Percentiles rank a stretch among this genome's conserved stretches.
phyloP scores from a whole-genome alignment of 1,139 yeast genomes.

The Meyerozyma carpophila region DNA sequence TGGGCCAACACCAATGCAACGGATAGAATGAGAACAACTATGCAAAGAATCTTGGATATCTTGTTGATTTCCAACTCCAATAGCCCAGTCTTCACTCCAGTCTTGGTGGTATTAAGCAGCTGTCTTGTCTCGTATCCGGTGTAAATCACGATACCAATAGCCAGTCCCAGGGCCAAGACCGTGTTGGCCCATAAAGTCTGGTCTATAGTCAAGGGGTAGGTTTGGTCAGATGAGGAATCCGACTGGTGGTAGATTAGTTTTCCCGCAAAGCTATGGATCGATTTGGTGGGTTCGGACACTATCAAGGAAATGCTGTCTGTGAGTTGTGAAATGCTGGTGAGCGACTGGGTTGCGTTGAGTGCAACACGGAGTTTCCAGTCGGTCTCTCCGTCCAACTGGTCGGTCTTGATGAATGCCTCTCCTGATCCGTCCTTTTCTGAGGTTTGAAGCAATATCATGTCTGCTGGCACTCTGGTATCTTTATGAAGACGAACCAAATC shows the following conservation, averaged over 20 bases:
- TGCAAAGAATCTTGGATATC: conserved; percentile 82
- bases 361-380: conserved; percentile 95
- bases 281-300: conserved; percentile 75
- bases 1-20: conserved; percentile 71
- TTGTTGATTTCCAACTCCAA: conserved; percentile 87
- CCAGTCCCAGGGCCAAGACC: conserved; percentile 89
- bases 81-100: conserved; percentile 88
- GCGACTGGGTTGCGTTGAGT: conserved; percentile 60
- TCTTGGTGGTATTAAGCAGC: conserved; percentile 82
- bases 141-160: conserved; percentile 80
- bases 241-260: conserved; percentile 43
- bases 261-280: conserved; percentile 79
- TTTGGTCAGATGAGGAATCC: conserved; percentile 32
- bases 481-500: conserved; percentile 79
- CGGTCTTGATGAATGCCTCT: conserved; percentile 92
- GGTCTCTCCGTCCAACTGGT: conserved; percentile 97
- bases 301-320: conserved; percentile 46
- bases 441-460: conserved; percentile 77
- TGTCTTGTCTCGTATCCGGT: conserved; percentile 94
- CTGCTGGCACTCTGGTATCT: conserved; percentile 89
- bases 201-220: conserved; percentile 73
- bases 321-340: conserved; percentile 33
- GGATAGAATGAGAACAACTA: conserved; percentile 76
- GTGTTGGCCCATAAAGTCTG: conserved; percentile 98
- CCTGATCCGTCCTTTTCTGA: conserved; percentile 66